Base-by-base conservation (phyloP, 179 eudicot genomes). In the Beta corolliflora region DNA sequence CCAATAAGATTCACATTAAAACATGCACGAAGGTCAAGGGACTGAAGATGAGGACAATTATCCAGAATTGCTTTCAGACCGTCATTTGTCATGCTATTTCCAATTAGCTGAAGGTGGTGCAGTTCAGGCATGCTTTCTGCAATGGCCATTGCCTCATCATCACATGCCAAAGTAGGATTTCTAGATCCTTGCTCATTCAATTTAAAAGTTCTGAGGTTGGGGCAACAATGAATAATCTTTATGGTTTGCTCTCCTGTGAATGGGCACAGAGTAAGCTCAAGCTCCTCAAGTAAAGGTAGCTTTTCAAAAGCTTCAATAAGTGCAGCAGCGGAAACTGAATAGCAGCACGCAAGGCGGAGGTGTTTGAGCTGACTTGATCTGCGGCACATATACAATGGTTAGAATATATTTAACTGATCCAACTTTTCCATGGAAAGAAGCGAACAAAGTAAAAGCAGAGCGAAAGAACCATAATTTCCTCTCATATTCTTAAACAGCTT, bases 1-100 rank as follows among this genome's bases (percentile, higher is more conserved):
- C 85, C 91, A 25, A 68, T 48, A 18, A 93, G 83, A 76, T 85
- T 46, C 75, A 94, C 71, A 21, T 83, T 82, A 76, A 84, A 88
- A 86, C 98, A 94, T 53, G 85, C 88, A 61, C 97, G 88, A 9
- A 94, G 81, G 75, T 94, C 98, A 83, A 94, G 97, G 15, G 91
- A 91, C 81, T 89, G 88, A 48, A 93, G 95, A 55, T 79, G 84
- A 66, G 86, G 88, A 82, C 97, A 94, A 14, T 81, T 77, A 31
- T 86, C 81, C 41, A 94, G 88, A 79, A 93, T 89, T 58, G 97
- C 95, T 65, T 81, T 74, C 78, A 93, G 82, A 25, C 95, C 97
- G 29, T 81, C 83, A 61, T 88, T 86, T 21, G 93, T 91, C 90
- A 94, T 82, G 73, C 69, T 45, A 80, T 90, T 91, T 75, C 94